Conservation (phyloP, 768 basidiomycete species). For the Dioszegia aurantiaca region DNA sequence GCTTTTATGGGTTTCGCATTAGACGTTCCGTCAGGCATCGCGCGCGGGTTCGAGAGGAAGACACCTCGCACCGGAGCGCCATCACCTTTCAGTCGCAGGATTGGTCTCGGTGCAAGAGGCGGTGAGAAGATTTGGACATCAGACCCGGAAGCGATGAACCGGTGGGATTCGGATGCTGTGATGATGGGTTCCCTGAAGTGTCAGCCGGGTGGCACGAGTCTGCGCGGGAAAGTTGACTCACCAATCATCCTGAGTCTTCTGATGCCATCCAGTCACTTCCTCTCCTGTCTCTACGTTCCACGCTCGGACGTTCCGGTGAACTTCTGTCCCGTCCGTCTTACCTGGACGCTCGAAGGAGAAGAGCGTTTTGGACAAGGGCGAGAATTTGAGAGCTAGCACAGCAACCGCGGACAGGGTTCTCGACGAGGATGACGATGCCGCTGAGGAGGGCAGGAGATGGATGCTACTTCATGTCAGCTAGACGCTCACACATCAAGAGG, state of each 20-base stretch:
- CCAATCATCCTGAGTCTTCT: conserved; percentile 91
- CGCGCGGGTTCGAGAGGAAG: conserved; percentile 37
- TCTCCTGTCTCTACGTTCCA: conserved; percentile 82
- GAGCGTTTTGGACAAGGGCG: conserved; percentile 85
- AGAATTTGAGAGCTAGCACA: conserved; percentile 81
- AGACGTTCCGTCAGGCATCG: conserved; percentile 34
- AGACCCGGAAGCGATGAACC: conserved; percentile 36
- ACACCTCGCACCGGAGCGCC: conserved; percentile 37
- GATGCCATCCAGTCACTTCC: conserved; percentile 79
- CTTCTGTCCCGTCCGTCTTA: conserved; percentile 80
- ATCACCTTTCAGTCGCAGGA: conserved; percentile 34
- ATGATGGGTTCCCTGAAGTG: conserved; percentile 48
- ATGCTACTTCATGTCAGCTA: conserved; percentile 17
- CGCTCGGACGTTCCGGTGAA: conserved; percentile 90
- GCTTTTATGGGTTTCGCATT: conserved; percentile 34
- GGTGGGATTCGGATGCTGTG: conserved; percentile 46
- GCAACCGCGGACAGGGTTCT: conserved; percentile 66
- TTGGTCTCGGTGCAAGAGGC: conserved; percentile 51
- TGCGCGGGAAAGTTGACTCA: conserved; percentile 30
- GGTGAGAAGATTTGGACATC: conserved; percentile 48
- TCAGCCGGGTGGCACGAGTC: background rate
- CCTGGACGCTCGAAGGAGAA: conserved; percentile 95
- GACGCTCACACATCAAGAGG: background rate
- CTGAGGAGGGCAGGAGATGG: conserved; percentile 61
- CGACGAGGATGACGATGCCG: conserved; percentile 69